Evolutionary conservation across 768 basidiomycete species (phyloP).

Genomic region (Podaxis rugospora): DNA sequence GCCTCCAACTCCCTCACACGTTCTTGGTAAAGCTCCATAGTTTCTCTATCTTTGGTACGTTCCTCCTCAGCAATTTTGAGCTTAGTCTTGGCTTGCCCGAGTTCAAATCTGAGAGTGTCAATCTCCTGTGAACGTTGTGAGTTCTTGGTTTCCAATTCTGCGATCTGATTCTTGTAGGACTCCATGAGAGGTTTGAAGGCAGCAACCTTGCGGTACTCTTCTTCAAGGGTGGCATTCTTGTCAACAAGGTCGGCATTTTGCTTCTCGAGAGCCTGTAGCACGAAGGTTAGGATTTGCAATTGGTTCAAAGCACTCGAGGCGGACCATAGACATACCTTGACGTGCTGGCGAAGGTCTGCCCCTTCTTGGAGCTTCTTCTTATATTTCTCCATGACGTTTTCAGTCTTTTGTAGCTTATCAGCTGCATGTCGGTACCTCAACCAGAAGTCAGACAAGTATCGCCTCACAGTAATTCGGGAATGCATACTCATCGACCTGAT

Average conservation of each 20-base stretch:
- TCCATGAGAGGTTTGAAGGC: constrained; percentile 89
- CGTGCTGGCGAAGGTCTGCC: constrained; percentile 81
- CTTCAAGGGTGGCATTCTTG: constrained; percentile 87
- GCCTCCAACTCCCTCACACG: constrained; percentile 86
- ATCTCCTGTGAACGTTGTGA: constrained; percentile 65
- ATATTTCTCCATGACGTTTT: constrained; percentile 98
- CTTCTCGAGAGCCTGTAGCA: constrained; percentile 72
- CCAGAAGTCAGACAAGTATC: not conserved
- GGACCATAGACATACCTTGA: constrained; percentile 53
- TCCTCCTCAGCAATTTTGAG: constrained; percentile 67
- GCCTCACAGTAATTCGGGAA: not conserved
- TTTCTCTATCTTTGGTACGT: constrained; percentile 74
- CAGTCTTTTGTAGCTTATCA: constrained; percentile 88
- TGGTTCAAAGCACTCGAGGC: not conserved
- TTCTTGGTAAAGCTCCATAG: constrained; percentile 87
- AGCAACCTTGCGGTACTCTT: constrained; percentile 83
- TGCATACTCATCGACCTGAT: constrained; percentile 90
- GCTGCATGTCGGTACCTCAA: constrained; percentile 85
- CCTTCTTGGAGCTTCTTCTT: constrained; percentile 97
- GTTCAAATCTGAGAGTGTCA: constrained; percentile 67
- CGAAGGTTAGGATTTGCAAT: not conserved
- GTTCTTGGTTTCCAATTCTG: constrained; percentile 71
- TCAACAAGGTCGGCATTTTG: constrained; percentile 92
- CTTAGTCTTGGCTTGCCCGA: constrained; percentile 70
- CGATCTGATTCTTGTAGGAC: constrained; percentile 84